Evolutionary conservation across 495 filamentous ascomycete genomes (phyloP).

Genomic region (Tuber brumale): DNA sequence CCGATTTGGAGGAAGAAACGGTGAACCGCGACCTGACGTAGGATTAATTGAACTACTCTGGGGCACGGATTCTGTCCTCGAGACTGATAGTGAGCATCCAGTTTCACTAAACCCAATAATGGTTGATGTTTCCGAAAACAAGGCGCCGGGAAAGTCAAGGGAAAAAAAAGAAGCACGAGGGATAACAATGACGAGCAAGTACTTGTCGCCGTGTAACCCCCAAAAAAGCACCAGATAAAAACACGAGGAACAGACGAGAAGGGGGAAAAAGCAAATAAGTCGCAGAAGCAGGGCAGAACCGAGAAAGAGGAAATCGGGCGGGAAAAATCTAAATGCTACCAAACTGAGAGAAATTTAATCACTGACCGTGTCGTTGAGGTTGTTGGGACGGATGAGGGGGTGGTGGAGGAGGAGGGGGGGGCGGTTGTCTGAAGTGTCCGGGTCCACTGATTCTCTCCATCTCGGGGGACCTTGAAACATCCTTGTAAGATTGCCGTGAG

Average conservation of each 20-base stretch:
- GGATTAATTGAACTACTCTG: slow-evolving; percentile 38
- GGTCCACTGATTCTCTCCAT: slow-evolving; percentile 37
- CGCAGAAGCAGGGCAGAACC: slow-evolving; percentile 22
- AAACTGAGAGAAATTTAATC: slow-evolving; percentile 18
- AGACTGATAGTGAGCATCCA: slow-evolving; percentile 30
- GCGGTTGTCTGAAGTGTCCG: slow-evolving; percentile 27
- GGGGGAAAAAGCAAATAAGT: slow-evolving; percentile 30
- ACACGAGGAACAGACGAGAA: slow-evolving; percentile 21
- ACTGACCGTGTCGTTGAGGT: slow-evolving; percentile 37
- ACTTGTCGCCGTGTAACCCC: slow-evolving; percentile 35
- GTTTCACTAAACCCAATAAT: slow-evolving; percentile 20
- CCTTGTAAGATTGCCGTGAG: slow-evolving; percentile 29
- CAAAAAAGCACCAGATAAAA: slow-evolving; percentile 5
- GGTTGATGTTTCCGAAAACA: slow-evolving; percentile 29
- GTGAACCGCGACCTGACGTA: slow-evolving; percentile 33
- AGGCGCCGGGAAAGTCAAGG: slow-evolving; percentile 20
- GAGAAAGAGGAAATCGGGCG: slow-evolving; percentile 14
- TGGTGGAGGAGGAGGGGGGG: slow-evolving; percentile 22
- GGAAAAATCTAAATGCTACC: background rate
- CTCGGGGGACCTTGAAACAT: slow-evolving; percentile 37
- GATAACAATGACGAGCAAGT: slow-evolving; percentile 31
- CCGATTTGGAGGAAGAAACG: slow-evolving; percentile 35
- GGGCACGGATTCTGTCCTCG: slow-evolving; percentile 38
- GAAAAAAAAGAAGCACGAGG: slow-evolving; percentile 33
- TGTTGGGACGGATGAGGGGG: slow-evolving; percentile 30